A percentile compares a stretch with the other conserved stretches of the same genome.
phyloP scores from a whole-genome alignment of 1,139 yeast species.

The Yamadazyma kanchanaburiensis region DNA sequence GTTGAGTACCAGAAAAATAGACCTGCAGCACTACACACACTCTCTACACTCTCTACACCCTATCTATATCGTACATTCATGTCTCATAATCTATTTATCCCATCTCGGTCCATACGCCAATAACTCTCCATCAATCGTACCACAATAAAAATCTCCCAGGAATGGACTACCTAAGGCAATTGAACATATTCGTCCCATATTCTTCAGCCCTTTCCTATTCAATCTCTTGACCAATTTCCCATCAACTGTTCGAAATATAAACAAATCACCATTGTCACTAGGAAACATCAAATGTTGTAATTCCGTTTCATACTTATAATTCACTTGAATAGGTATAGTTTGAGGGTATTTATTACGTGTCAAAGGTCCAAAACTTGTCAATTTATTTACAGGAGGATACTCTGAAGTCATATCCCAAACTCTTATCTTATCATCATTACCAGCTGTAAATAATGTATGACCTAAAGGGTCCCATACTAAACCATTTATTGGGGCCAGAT shows the following conservation, averaged over 20 bases:
- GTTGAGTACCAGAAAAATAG: neutral
- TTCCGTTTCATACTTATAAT: slow-evolving; percentile 45
- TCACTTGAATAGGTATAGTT: slow-evolving; percentile 42
- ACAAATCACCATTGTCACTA: slow-evolving; percentile 76
- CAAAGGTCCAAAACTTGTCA: slow-evolving; percentile 75
- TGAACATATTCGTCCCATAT: slow-evolving; percentile 43
- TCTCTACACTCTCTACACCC: no score
- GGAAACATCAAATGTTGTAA: slow-evolving; percentile 64
- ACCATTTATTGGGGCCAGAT: slow-evolving; percentile 74
- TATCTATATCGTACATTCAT: no score
- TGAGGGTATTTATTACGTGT: slow-evolving; percentile 63
- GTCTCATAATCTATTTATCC: no score
- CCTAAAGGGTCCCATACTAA: slow-evolving; percentile 69
- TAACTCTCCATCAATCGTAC: slow-evolving; percentile 59
- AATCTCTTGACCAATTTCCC: slow-evolving; percentile 61
- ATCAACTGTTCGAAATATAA: slow-evolving; percentile 57
- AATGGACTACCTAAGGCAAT: slow-evolving; percentile 48
- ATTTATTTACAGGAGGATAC: slow-evolving; percentile 53
- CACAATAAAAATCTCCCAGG: slow-evolving; percentile 45
- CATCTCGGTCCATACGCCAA: slow-evolving; percentile 47
- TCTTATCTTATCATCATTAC: slow-evolving; percentile 72
- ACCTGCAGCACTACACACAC: neutral
- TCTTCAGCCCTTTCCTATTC: slow-evolving; percentile 32
- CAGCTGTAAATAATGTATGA: slow-evolving; percentile 56
- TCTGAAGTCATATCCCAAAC: slow-evolving; percentile 64